phyloP scores from a whole-genome alignment of 371 early-diverging fungal genomes.

The Syncephalis fuscata region DNA sequence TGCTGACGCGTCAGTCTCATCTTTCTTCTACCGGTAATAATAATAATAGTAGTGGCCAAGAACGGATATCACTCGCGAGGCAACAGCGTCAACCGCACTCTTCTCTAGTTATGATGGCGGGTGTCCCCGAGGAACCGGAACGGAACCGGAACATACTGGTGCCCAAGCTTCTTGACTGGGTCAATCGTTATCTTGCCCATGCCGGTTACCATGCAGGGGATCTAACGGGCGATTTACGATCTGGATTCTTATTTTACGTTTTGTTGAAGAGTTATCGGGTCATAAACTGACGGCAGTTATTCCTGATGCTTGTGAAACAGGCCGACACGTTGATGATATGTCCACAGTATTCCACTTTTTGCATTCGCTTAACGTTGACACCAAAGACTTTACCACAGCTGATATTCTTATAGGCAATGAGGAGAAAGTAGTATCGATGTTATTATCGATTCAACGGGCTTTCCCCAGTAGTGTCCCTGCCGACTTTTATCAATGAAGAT shows the following conservation, averaged over 20 bases:
- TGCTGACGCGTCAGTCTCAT: background rate
- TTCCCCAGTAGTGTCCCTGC: constrained; percentile 8
- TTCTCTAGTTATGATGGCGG: background rate
- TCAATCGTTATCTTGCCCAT: constrained; percentile 22
- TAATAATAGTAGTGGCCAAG: background rate
- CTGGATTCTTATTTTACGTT: constrained; percentile 26
- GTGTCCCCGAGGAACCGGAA: constrained; percentile 15
- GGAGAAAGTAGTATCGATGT: constrained; percentile 30
- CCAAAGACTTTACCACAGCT: constrained; percentile 31
- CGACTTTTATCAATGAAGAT: background rate
- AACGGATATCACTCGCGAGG: background rate
- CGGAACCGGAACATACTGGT: too few relatives aligned
- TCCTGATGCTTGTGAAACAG: constrained; percentile 14
- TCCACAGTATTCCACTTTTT: constrained; percentile 38
- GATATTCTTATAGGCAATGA: constrained; percentile 38
- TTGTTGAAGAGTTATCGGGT: constrained; percentile 29
- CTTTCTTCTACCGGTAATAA: background rate
- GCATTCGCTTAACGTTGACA: constrained; percentile 27
- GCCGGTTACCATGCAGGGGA: constrained; percentile 19
- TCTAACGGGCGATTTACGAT: constrained; percentile 24
- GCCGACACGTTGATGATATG: constrained; percentile 28
- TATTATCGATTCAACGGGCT: constrained; percentile 20
- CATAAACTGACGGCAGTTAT: constrained; percentile 19
- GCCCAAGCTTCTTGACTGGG: constrained; percentile 28
- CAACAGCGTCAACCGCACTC: background rate